phyloP scores from a whole-genome alignment of 805 yeast species.

The Metschnikowia lachancei region DNA sequence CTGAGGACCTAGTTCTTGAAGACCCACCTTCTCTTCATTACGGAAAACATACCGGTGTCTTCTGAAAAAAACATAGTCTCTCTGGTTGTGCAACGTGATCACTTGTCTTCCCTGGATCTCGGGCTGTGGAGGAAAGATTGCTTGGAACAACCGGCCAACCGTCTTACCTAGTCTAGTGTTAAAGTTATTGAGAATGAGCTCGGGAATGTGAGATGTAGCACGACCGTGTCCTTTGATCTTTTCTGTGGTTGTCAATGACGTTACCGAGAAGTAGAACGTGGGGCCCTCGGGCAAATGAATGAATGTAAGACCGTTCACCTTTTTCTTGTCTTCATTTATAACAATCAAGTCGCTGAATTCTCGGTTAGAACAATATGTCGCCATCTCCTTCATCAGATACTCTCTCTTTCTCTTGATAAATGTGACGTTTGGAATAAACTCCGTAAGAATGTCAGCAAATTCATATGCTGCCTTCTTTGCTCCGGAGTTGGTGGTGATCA shows the following conservation, averaged over 20 bases:
- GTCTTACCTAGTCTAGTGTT: slow-evolving; percentile 90
- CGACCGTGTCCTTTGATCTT: slow-evolving; percentile 84
- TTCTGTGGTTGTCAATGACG: slow-evolving; percentile 73
- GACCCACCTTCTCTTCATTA: slow-evolving; percentile 88
- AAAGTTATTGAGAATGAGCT: slow-evolving; percentile 87
- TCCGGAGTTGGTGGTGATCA: slow-evolving; percentile 82
- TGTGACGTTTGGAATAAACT: slow-evolving; percentile 78
- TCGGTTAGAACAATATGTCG: slow-evolving; percentile 74
- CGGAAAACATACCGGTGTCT: slow-evolving; percentile 89
- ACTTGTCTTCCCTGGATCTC: slow-evolving; percentile 96
- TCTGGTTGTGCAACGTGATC: slow-evolving; percentile 90
- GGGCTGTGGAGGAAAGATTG: slow-evolving; percentile 88
- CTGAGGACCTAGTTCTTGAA: slow-evolving; percentile 96
- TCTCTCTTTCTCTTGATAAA: slow-evolving; percentile 86
- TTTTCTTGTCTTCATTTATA: slow-evolving; percentile 90
- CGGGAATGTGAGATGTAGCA: slow-evolving; percentile 89
- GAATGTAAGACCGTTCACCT: slow-evolving; percentile 87
- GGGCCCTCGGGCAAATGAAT: slow-evolving; percentile 96
- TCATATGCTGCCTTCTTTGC: slow-evolving; percentile 87
- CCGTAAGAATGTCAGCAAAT: slow-evolving; percentile 82
- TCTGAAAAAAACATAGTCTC: slow-evolving; percentile 93
- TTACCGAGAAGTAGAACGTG: slow-evolving; percentile 82
- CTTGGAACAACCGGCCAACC: slow-evolving; percentile 87
- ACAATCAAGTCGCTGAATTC: slow-evolving; percentile 86
- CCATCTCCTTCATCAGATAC: slow-evolving; percentile 82